Base-by-base conservation (phyloP, 441 rosid genomes). In the Adansonia rubrostipa region DNA sequence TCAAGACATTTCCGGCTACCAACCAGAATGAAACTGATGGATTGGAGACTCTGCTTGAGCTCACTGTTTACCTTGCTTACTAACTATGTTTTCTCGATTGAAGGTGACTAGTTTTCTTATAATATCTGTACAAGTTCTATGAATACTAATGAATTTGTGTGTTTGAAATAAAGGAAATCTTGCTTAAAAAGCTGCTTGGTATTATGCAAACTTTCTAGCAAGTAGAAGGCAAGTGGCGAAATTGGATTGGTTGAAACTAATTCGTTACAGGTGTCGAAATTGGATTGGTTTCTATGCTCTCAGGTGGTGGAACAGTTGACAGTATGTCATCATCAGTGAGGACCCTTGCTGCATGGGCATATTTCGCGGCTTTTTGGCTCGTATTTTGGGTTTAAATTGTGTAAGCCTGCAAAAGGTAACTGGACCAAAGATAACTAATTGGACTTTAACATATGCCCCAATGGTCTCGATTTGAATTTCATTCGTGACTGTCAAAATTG, bases 21-120 rank as follows among this genome's bases (percentile, higher is more conserved):
- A 87, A 83, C 44, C 91, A 85, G 75, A 87, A 86, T 51, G 84
- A 68, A 60, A 87, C 86, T 63, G 92, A 92, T 77, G 96, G 96
- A 1, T 57, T 83, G 54, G 92, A 89, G 83, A 90, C 92, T 75
- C 82, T 92, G 61, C 84, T 90, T 40, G 76, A 88, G 82, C 76
- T 86, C 60, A 88, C 85, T 9, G 89, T 82, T 54, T 82, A 83
- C 84, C 87, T 91, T 44, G 72, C 90, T 53, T 86, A 86, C 77
- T 85, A 74, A 79, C 6, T 40, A 40, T 77, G 24, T 80, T 19
- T 61, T 28, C 53, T 71, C 77, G 51, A 51, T 53, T 78, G 61
- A 28, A 6, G 71, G 10, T 66, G 79, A 50, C 60, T 20, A 11
- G 69, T 24, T 3, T 56, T 68, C 64, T 76, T 11, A 5, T 4